Base-by-base conservation (phyloP, 352 stramenopile genomes). In the Plasmopara halstedii region DNA sequence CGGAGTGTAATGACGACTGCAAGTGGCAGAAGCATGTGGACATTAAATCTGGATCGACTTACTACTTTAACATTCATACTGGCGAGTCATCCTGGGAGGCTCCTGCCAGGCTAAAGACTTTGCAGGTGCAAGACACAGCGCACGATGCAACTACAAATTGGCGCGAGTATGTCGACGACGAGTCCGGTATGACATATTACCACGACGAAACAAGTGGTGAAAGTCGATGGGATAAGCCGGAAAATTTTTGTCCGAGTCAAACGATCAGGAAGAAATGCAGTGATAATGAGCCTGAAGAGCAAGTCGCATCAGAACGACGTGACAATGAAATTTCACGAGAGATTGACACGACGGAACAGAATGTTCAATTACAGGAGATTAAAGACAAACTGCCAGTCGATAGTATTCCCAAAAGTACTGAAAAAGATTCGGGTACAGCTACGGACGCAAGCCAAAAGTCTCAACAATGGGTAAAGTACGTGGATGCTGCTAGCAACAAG, bases 11-110 rank as follows among this genome's bases (percentile, higher is more conserved):
- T 27, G 34, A 25, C 38, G 33, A 21, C 50, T 18, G 33, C 34
- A 71, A 70, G 48, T 90, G 79, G 79, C 63, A 85, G 34, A 76
- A 79, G 44, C 67, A 85, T 62, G 55, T 85, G 36, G 80, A 94
- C 53, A 71, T 89, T 26, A 46, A 42, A 21, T 77, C 71, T n/a
- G 45, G 67, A 14, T 61, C 65, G 23, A 29, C 61, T 22, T 92
- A 92, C 47, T 94, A 88, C 63, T 78, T 85, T 76, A 94, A 92
- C 41, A 29, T 40, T 14, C 36, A 39, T 40, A 88, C 83, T 29
- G 72, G 73, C 10, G 73, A 83, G 70, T 84, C 80, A 10, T 81
- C 67, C 7, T 94, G 83, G 83, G 71, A 85, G 20, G 49, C 50
- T 9, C 81, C 77, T 19, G 58, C 61, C 13, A 69, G 62, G 2